Percentiles rank a stretch among this genome's conserved stretches.
phyloP scores from a whole-genome alignment of 2,329 filamentous ascomycete species.

The Venturia aucupariae region DNA sequence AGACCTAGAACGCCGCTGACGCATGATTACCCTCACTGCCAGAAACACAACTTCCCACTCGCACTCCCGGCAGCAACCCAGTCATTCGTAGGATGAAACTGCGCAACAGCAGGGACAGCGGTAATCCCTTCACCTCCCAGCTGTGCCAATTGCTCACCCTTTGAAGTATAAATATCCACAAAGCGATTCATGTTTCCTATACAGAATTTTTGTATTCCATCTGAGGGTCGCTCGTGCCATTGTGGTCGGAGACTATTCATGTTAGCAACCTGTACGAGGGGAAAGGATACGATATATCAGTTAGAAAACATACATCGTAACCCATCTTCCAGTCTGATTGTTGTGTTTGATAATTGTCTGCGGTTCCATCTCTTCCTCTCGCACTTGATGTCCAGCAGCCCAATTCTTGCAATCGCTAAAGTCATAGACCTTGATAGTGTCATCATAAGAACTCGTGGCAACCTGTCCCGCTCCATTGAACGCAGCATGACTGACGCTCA shows the following conservation, averaged over 20 bases:
- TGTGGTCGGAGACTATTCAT: slow-evolving; percentile 59
- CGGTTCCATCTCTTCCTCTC: slow-evolving; percentile 58
- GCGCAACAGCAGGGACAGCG: slow-evolving; percentile 84
- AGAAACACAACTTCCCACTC: slow-evolving; percentile 85
- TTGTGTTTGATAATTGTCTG: slow-evolving; percentile 68
- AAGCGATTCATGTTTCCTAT: slow-evolving; percentile 98
- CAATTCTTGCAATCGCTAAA: slow-evolving; percentile 40
- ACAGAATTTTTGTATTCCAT: slow-evolving; percentile 76
- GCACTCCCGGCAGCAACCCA: slow-evolving; percentile 92
- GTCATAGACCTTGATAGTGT: slow-evolving; percentile 87
- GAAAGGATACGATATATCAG: neutral
- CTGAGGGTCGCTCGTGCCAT: slow-evolving; percentile 74
- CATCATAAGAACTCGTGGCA: slow-evolving; percentile 88
- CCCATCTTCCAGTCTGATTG: slow-evolving; percentile 92
- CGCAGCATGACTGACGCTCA: slow-evolving; percentile 87
- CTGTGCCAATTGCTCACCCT: slow-evolving; percentile 82
- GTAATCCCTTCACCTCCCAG: slow-evolving; percentile 83
- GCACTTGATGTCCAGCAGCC: slow-evolving; percentile 45
- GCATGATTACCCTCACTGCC: slow-evolving; percentile 51
- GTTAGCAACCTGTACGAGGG: neutral
- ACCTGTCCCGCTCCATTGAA: slow-evolving; percentile 80
- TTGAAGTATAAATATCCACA: slow-evolving; percentile 76
- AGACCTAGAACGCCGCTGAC: no score
- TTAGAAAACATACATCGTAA: slow-evolving; percentile 59
- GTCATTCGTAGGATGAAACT: slow-evolving; percentile 77